Base-by-base conservation (phyloP, 169 alveolate genomes). In the Plasmodium knowlesi region DNA sequence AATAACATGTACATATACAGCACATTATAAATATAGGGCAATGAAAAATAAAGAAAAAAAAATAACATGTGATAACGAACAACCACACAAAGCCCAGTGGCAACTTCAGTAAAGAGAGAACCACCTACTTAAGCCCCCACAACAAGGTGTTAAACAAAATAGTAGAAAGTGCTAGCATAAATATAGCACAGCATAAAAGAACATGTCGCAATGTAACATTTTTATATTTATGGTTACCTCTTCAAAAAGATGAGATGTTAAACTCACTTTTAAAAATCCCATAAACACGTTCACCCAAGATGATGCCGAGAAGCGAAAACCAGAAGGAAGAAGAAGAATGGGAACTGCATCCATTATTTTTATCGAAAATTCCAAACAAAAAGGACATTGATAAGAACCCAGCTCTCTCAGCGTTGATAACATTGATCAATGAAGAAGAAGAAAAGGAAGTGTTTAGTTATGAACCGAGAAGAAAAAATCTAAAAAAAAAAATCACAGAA, bases 311-410 rank as follows among this genome's bases (percentile, higher is more conserved):
- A 43, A 74, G 39, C 37, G 83, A 54, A 12, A 32, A 85, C 1
- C 54, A 85, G 22, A 80, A 61, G 5, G 72, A 80, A 41, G 41
- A 82, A n/a, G 95, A 90, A 39, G 95, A 90, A 0, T 90, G 95
- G 95, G 95, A 90, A 90, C 43, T 81, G 14, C 95, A 90, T 82
- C 95, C 95, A 46, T 70, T 90, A 54, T 90, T 90, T 70, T 76
- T 90, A 46, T 90, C 95, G 37, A 90, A 90, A 90, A 90, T 90
- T 19, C 95, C 95, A n/a, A 70, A 43, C 30, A 90, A 90, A 90
- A 73, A 90, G 30, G 95, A 90, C 76, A 90, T 90, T 16, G 92
- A 90, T 82, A 90, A 90, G 25, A 80, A 90, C 74, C n/a, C 70
- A 41, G 95, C 95, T 61, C 84, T 90, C 8, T 79, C 91, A 25